Conservation (phyloP, 2,329 filamentous ascomycete genomes). For the Eutypella sp. region DNA sequence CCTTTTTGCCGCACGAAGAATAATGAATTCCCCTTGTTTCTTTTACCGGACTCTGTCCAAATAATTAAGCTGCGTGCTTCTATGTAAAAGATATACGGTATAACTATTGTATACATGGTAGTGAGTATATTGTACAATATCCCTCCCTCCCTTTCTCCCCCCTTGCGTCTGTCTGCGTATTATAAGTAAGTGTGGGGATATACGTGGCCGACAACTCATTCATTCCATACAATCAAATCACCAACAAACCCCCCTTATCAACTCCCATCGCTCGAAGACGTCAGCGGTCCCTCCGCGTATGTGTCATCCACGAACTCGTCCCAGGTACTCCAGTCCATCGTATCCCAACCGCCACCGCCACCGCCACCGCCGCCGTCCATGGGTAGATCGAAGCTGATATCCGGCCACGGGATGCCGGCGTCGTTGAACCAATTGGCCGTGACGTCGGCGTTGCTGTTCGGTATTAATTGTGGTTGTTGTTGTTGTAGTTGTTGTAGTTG, state of each 20-base stretch:
- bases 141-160: too few species aligned
- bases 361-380: constrained; percentile 8
- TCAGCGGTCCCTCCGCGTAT: constrained; percentile 24
- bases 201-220: too few species aligned
- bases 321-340: constrained; percentile 36
- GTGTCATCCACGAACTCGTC: constrained; percentile 41
- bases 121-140: not conserved
- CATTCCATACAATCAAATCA: too few species aligned
- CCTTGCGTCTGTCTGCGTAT: too few species aligned
- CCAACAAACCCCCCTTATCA: too few species aligned
- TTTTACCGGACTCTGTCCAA: not conserved
- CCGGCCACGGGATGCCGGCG: constrained; percentile 22
- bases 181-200: too few species aligned
- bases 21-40: not conserved
- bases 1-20: not conserved
- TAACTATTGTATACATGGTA: not conserved
- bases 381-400: constrained; percentile 20
- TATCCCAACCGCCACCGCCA: too few species aligned
- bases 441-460: too few species aligned
- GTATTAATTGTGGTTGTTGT: too few species aligned
- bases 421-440: constrained; percentile 8
- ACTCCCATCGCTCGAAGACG: constrained; percentile 19
- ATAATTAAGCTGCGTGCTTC: not conserved
- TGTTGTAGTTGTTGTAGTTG: constrained; percentile 7
- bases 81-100: not conserved